Base-by-base conservation (phyloP, 2,329 filamentous ascomycete species). In the Phaeosphaeria sp. region DNA sequence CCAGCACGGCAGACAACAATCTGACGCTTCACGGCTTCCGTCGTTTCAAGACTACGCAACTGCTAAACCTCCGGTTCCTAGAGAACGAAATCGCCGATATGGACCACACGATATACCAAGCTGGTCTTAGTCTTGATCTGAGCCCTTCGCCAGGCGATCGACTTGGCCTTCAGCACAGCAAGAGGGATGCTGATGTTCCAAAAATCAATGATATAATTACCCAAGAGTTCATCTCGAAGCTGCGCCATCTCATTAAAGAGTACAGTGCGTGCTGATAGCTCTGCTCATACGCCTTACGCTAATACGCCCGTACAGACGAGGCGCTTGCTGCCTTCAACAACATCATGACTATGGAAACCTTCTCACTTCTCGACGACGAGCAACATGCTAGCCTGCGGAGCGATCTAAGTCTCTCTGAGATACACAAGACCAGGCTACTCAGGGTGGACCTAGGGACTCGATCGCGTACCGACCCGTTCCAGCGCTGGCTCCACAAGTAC, bases 371-470 rank as follows among this genome's bases (percentile, higher is more conserved):
- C 42, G 64, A 69, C 50, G 59, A 71, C 41, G 60, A 62, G 36
- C 47, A 61, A 55, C 58, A 65, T 21, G 39, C 62, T 27, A 63
- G 58, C 52, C 41, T 67, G 18, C 47, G 65, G 39, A 63, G 66
- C 11, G 69, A 74, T 43, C 62, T 73, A 22, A 72, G 59, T 11
- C 55, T 73, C 15, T 60, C 67, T 46, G 72, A 77, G 59, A 67
- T 63, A 27, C 74, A 76, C 54, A 72, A 76, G 25, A 77, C 73
- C 10, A 65, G 74, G 47, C 61, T 77, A 15, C 50, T 77, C n/a
- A 60, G 75, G 50, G 62, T 72, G 9, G 74, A 77, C 50, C 69
- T 67, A 27, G 68, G 61, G 39, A 58, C 62, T 6, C 68, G 71
- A 58, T 54, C 55, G 15, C 54, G 56, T 41, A 61, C 59, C n/a